These are phyloP conservation scores for Globisporangium splendens DNA, from an alignment of 352 stramenopile species.

Conservation along the genomic window DNA sequence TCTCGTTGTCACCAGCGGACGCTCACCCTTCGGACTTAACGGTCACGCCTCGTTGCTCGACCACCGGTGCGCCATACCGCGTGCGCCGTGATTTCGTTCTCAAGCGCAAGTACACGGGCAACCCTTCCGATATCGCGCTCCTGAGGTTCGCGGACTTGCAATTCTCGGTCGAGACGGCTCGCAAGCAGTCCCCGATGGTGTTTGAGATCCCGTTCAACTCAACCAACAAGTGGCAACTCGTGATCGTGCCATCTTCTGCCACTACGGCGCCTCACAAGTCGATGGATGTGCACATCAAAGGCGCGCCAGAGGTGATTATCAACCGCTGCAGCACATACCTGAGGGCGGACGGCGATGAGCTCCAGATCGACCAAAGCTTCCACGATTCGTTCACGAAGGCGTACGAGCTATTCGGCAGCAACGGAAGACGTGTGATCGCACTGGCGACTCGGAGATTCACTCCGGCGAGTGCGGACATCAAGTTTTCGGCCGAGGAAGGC, in stretches of 20 bases:
- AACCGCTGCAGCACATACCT: slow-evolving; percentile 77
- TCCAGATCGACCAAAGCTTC: slow-evolving; percentile 37
- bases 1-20: not conserved
- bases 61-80: too few relatives aligned
- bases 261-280: slow-evolving; percentile 12
- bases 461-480: slow-evolving; percentile 2
- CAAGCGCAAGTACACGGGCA: slow-evolving; percentile 47
- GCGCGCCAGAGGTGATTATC: slow-evolving; percentile 91
- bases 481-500: slow-evolving; percentile 29
- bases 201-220: too few relatives aligned
- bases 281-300: slow-evolving; percentile 88
- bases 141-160: slow-evolving; percentile 41
- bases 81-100: too few relatives aligned
- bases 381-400: slow-evolving; percentile 42
- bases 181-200: slow-evolving; percentile 37
- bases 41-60: slow-evolving; percentile 11
- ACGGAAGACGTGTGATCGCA: slow-evolving; percentile 39
- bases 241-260: slow-evolving; percentile 27
- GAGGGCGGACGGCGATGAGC: slow-evolving; percentile 41
- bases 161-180: slow-evolving; percentile 27
- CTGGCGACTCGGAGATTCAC: slow-evolving; percentile 35
- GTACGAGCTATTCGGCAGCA: slow-evolving; percentile 40
- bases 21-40: slow-evolving; percentile 13
- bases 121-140: slow-evolving; percentile 51
- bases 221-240: slow-evolving; percentile 69